Conservation (phyloP, 768 basidiomycete genomes). For the Lentinus brumalis region DNA sequence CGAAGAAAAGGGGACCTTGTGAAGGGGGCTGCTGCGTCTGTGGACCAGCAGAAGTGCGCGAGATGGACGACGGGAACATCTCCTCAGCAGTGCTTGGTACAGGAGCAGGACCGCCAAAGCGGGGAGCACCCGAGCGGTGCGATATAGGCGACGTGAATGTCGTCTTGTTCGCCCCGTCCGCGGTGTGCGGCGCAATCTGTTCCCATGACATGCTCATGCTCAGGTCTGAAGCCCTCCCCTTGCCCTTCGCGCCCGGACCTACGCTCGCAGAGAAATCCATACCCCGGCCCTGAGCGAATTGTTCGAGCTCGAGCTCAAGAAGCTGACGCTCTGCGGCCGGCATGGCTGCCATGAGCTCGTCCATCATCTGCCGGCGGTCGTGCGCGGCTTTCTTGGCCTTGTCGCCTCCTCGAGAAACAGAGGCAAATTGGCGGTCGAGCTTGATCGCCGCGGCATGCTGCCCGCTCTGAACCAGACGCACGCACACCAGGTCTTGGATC, state of each 20-base stretch:
- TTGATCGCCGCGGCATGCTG: slow-evolving; percentile 73
- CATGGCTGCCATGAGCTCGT: slow-evolving; percentile 65
- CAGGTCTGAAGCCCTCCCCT: slow-evolving; percentile 25
- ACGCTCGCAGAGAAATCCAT: slow-evolving; percentile 9
- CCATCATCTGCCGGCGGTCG: slow-evolving; percentile 69
- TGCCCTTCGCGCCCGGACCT: slow-evolving; percentile 1
- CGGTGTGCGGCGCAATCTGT: slow-evolving; percentile 34
- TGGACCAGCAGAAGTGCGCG: slow-evolving; percentile 5
- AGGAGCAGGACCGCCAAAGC: slow-evolving; percentile 37
- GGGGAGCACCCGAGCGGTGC: slow-evolving; percentile 37
- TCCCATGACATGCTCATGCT: slow-evolving; percentile 71
- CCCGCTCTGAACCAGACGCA: slow-evolving; percentile 74
- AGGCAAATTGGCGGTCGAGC: slow-evolving; percentile 63
- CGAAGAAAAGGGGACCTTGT: slow-evolving; percentile 16
- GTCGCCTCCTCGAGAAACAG: slow-evolving; percentile 32
- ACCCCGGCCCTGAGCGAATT: slow-evolving; percentile 25
- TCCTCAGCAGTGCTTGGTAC: slow-evolving; percentile 5
- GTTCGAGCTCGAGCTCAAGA: slow-evolving; percentile 61
- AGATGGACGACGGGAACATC: slow-evolving; percentile 12
- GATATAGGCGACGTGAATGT: slow-evolving; percentile 27
- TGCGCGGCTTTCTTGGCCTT: slow-evolving; percentile 39
- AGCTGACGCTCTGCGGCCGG: slow-evolving; percentile 63
- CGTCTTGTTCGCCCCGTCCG: slow-evolving; percentile 16
- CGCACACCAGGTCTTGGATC: slow-evolving; percentile 77
- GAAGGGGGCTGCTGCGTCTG: slow-evolving; percentile 11